Conservation (phyloP, 331 rosid genomes). For the Spiraea crenata region DNA sequence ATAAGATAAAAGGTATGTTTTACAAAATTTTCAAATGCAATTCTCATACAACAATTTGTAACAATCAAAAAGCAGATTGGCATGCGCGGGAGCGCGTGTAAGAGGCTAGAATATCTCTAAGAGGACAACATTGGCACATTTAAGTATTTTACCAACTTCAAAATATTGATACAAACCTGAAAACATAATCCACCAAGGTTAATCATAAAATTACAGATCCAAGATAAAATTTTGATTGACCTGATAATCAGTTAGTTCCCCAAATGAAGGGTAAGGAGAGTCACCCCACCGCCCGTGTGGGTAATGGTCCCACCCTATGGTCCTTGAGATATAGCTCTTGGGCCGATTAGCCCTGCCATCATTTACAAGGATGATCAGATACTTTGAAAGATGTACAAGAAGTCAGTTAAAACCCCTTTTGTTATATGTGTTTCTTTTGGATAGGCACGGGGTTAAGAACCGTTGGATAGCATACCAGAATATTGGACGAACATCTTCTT, state of each 20-base stretch:
- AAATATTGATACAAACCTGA: not conserved
- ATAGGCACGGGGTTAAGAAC: not conserved
- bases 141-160: not conserved
- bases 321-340: conserved; percentile 92
- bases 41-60: no score
- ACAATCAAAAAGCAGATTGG: no score
- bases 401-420: not conserved
- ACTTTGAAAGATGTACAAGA: conserved; percentile 4
- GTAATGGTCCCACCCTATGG: conserved; percentile 93
- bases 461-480: conserved; percentile 60
- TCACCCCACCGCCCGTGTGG: conserved; percentile 98
- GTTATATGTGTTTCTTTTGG: not conserved
- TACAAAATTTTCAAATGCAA: no score
- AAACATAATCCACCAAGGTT: not conserved
- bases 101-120: not conserved
- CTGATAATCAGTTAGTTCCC: conserved; percentile 88
- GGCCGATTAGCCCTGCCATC: conserved; percentile 93
- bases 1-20: not conserved
- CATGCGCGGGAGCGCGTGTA: no score
- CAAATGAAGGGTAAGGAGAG: conserved; percentile 89
- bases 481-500: conserved; percentile 94
- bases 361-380: conserved; percentile 34
- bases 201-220: not conserved
- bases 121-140: not conserved
- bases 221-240: conserved; percentile 34